Evolutionary conservation across 139 green algal species (phyloP), one percentile per base, ranked within the genome.

Genomic region (Closterium sp.): DNA sequence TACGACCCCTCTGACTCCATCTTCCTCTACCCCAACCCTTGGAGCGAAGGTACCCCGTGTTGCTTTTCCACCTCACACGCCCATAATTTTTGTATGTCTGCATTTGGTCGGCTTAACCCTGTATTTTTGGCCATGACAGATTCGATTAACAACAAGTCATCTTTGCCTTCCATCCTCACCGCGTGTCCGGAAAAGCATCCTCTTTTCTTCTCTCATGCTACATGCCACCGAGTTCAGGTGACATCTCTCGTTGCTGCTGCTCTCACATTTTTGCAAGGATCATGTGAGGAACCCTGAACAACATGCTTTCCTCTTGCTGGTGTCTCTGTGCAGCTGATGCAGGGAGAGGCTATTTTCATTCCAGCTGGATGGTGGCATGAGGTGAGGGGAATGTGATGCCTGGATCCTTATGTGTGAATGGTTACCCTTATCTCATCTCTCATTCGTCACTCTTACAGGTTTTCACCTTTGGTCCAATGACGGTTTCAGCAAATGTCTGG

Each of bases 281-380:
- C 9, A 69, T 69, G 23, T 25, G 43, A 69, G 43, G n/a, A n/a
- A n/a, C n/a, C n/a, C n/a, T n/a, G n/a, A 69, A 69, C 4, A 25
- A 69, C 2, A 69, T 69, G 8, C 23, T 66, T 5, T 16, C 4
- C 5, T 66, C 3, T 69, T 25, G 9, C 23, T 28, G 43, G 38
- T 9, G 38, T 10, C 38, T 66, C 3, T 66, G 3, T 76, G 1
- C 55, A 76, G 55, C 55, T 76, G 5, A 76, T 76, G 55, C 16
- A 76, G 55, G 69, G 89, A 36, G 89, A 91, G 84, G 89, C 89
- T 0, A 89, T 91, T 33, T 91, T 89, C 34, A 89, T 91, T 19
- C 89, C 89, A 31, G 89, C 89, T 25, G 89, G 89, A 28, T 91
- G 89, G 89, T 91, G 89, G 89, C 89, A 91, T 16, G 89, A 91